Conservation (phyloP, 495 filamentous ascomycete species). For the Halenospora varia region DNA sequence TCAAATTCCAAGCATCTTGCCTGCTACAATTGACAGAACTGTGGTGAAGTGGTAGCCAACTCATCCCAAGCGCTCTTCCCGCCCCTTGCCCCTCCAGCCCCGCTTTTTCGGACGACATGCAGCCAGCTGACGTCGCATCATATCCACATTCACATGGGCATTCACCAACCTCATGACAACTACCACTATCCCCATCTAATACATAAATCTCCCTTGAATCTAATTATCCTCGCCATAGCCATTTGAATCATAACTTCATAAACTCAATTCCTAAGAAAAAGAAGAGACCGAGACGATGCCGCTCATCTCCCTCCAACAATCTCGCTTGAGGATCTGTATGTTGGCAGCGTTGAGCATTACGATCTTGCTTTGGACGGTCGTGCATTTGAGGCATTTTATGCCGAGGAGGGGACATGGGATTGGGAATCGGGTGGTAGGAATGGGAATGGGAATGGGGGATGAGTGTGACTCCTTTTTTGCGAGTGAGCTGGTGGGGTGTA, state of each 20-base stretch:
- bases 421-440: too few relatives aligned
- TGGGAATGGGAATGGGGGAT: background rate
- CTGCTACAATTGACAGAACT: background rate
- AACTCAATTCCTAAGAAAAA: background rate
- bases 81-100: background rate
- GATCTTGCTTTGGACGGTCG: conserved; percentile 17
- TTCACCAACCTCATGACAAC: background rate
- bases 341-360: conserved; percentile 11
- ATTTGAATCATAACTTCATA: background rate
- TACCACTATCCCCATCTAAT: background rate
- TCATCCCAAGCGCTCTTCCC: background rate
- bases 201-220: background rate
- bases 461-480: conserved; percentile 7
- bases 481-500: background rate
- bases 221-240: background rate
- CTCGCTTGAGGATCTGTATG: conserved; percentile 4
- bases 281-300: background rate
- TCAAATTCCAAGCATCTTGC: background rate
- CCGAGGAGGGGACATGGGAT: background rate
- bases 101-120: background rate
- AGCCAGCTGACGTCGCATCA: background rate
- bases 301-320: background rate
- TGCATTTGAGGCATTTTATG: conserved; percentile 14
- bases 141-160: background rate
- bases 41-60: background rate